Percentiles rank a stretch among this genome's conserved stretches.
phyloP scores from a whole-genome alignment of 768 basidiomycete species.

The Kwoniella mangroviensis region DNA sequence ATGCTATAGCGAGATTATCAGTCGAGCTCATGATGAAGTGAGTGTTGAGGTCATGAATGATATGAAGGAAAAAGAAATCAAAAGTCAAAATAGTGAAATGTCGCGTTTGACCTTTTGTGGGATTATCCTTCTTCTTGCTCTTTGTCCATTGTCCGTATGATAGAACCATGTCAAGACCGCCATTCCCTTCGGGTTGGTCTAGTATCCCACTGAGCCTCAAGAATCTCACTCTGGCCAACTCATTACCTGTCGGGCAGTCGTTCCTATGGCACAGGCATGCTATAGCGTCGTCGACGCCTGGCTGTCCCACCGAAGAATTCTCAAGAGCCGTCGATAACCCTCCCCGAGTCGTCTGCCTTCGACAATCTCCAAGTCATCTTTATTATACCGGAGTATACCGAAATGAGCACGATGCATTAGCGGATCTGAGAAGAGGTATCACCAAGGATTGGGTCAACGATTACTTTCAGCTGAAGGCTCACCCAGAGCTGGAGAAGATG shows the following conservation, averaged over 20 bases:
- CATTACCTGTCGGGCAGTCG: slow-evolving; percentile 55
- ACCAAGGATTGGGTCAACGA: slow-evolving; percentile 64
- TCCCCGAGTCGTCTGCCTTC: slow-evolving; percentile 54
- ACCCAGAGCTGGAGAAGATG: slow-evolving; percentile 66
- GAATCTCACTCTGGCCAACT: slow-evolving; percentile 52
- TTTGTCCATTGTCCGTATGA: slow-evolving; percentile 1
- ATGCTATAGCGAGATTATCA: slow-evolving; percentile 51
- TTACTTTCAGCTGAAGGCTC: slow-evolving; percentile 84
- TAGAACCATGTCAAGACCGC: slow-evolving; percentile 28
- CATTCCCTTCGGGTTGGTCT: slow-evolving; percentile 51
- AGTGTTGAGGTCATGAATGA: background rate
- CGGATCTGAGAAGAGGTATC: slow-evolving; percentile 13
- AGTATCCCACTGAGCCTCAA: slow-evolving; percentile 31
- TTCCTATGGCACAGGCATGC: slow-evolving; percentile 54
- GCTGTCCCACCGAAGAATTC: slow-evolving; percentile 48
- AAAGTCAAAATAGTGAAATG: slow-evolving; percentile 5
- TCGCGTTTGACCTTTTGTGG: background rate
- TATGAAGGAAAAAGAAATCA: background rate
- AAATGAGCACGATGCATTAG: background rate
- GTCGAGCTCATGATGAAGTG: slow-evolving; percentile 32
- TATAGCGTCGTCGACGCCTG: slow-evolving; percentile 12
- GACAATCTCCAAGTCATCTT: slow-evolving; percentile 45
- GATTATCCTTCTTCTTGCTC: slow-evolving; percentile 1
- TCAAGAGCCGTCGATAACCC: slow-evolving; percentile 52
- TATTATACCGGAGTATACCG: slow-evolving; percentile 50